These are phyloP conservation scores for Bacidia gigantensis DNA, from an alignment of 495 filamentous ascomycete species.

Conservation along the genomic window DNA sequence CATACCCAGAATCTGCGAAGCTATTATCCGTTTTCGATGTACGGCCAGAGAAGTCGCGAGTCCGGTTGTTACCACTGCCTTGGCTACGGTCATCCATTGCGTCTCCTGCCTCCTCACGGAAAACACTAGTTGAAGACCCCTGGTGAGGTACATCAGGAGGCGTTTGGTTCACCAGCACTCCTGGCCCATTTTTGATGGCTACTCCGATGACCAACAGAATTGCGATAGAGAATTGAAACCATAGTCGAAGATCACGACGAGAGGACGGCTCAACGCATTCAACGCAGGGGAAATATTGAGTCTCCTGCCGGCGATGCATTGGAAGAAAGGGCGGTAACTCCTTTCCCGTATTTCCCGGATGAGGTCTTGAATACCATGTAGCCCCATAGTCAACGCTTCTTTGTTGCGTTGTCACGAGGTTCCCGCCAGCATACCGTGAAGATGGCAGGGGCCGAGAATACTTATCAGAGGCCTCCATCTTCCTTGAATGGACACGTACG, in stretches of 20 bases:
- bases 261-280: slow-evolving; percentile 18
- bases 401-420: background rate
- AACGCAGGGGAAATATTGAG: slow-evolving; percentile 15
- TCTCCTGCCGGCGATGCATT: background rate
- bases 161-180: slow-evolving; percentile 8
- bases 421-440: background rate
- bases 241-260: slow-evolving; percentile 18
- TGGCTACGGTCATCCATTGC: background rate
- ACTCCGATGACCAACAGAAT: slow-evolving; percentile 23
- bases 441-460: background rate
- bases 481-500: too few relatives aligned
- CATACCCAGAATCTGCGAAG: slow-evolving; percentile 11
- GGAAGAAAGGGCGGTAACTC: background rate
- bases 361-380: background rate
- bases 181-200: slow-evolving; percentile 24
- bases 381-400: background rate
- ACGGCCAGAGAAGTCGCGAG: background rate
- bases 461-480: background rate
- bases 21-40: background rate
- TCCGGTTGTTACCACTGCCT: background rate
- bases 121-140: too few relatives aligned
- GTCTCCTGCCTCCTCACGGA: background rate
- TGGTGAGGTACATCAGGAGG: background rate
- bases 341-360: background rate
- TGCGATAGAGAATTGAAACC: slow-evolving; percentile 24